phyloP scores from a whole-genome alignment of 2,329 filamentous ascomycete genomes.

The Allantophomopsis cytisporea region DNA sequence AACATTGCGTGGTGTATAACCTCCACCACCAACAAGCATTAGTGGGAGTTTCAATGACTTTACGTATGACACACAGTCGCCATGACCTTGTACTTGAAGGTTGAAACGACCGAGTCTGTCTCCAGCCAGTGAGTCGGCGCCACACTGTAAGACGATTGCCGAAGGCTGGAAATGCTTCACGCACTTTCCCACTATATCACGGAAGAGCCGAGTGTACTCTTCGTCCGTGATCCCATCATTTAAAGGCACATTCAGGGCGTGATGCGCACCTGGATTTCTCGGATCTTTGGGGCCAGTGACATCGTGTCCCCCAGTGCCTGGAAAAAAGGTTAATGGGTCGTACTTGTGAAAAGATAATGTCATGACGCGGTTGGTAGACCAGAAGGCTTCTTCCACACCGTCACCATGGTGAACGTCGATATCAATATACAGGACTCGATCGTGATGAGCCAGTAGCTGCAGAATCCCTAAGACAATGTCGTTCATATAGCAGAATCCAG shows the following conservation, averaged over 20 bases:
- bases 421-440: conserved; percentile 86
- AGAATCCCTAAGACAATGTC: conserved; percentile 93
- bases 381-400: conserved; percentile 83
- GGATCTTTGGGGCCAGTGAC: conserved; percentile 75
- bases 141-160: conserved; percentile 90
- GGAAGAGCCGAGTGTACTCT: conserved; percentile 78
- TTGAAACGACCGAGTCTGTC: conserved; percentile 94
- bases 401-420: conserved; percentile 90
- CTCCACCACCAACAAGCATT: conserved; percentile 84
- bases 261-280: conserved; percentile 76
- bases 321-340: conserved; percentile 73
- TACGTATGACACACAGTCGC: conserved; percentile 78
- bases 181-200: conserved; percentile 63
- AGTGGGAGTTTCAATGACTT: conserved; percentile 71
- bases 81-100: conserved; percentile 88
- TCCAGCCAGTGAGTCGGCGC: conserved; percentile 85
- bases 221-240: conserved; percentile 85
- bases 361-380: conserved; percentile 79
- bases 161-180: conserved; percentile 76
- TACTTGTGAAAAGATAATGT: conserved; percentile 97
- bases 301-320: conserved; percentile 76
- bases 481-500: conserved; percentile 97
- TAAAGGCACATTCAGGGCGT: conserved; percentile 81
- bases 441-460: conserved; percentile 68
- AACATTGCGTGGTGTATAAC: conserved; percentile 93